Percentiles rank a stretch among this genome's conserved stretches.
phyloP scores from a whole-genome alignment of 768 basidiomycete genomes.

The Fomitopsis serialis region DNA sequence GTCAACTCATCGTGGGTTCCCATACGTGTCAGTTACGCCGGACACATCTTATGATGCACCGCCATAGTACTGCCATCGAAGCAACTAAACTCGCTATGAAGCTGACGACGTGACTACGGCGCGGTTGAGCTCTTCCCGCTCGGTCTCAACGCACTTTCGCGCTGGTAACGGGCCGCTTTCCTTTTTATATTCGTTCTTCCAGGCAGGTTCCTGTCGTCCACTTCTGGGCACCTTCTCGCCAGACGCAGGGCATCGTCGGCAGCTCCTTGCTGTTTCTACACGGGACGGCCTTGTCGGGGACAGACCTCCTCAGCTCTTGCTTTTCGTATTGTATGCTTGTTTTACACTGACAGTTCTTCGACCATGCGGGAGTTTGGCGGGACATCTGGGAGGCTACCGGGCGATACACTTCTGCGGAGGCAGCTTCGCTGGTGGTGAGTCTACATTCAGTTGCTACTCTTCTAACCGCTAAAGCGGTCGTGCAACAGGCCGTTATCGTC shows the following conservation, averaged over 20 bases:
- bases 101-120: not conserved
- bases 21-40: too few relatives aligned
- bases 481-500: conserved; percentile 35
- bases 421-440: conserved; percentile 17
- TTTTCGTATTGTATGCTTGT: conserved; percentile 13
- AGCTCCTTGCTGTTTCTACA: conserved; percentile 16
- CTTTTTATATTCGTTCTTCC: conserved; percentile 5
- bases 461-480: not conserved
- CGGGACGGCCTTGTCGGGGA: conserved; percentile 23
- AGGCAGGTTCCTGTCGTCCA: conserved; percentile 23
- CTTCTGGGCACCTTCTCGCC: conserved; percentile 21
- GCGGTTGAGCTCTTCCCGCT: conserved; percentile 5
- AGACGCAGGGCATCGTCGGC: conserved; percentile 38
- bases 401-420: not conserved
- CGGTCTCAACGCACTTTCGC: conserved; percentile 13
- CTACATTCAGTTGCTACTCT: not conserved
- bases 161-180: not conserved
- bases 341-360: not conserved
- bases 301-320: conserved; percentile 17
- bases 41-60: conserved; percentile 1
- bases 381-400: not conserved
- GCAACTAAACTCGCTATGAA: not conserved
- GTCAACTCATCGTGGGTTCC: too few relatives aligned
- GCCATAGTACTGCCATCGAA: not conserved
- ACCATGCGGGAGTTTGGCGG: not conserved